Percentiles rank a stretch among this genome's conserved stretches.
These are phyloP conservation scores for Epichloe brachyelytri DNA, from an alignment of 2,329 filamentous ascomycete genomes.

Conservation along the genomic window DNA sequence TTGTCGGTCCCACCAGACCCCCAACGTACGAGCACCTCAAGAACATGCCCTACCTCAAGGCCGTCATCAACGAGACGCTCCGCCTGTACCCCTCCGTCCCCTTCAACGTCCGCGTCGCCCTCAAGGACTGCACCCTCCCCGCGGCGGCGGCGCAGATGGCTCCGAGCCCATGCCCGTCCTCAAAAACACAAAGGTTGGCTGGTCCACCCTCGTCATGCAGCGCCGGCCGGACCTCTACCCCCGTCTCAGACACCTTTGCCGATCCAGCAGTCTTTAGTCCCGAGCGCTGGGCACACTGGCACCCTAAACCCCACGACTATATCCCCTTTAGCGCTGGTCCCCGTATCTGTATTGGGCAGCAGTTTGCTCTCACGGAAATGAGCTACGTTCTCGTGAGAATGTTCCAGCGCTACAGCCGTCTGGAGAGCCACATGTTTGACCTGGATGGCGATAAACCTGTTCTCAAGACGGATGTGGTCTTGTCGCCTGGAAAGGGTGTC, in stretches of 20 bases:
- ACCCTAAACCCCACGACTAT: constrained; percentile 39
- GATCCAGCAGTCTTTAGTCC: constrained; percentile 31
- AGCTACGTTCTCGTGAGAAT: constrained; percentile 56
- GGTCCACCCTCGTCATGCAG: constrained; percentile 40
- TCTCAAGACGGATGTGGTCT: constrained; percentile 46
- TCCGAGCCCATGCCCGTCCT: constrained; percentile 28
- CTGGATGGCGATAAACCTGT: constrained; percentile 40
- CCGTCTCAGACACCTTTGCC: constrained; percentile 23
- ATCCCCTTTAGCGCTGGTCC: constrained; percentile 41
- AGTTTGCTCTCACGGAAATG: constrained; percentile 48
- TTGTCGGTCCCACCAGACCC: constrained; percentile 47
- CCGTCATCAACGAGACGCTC: constrained; percentile 64
- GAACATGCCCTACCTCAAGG: constrained; percentile 70
- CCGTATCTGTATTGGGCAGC: constrained; percentile 43
- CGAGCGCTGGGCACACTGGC: constrained; percentile 38
- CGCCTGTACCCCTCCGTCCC: constrained; percentile 68
- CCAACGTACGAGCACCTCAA: constrained; percentile 75
- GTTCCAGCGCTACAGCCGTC: constrained; percentile 56
- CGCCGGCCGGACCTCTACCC: constrained; percentile 34
- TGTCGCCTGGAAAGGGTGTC: constrained; percentile 47
- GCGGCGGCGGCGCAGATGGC: constrained; percentile 45
- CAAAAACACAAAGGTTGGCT: constrained; percentile 32
- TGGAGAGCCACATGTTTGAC: constrained; percentile 44
- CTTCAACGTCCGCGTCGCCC: constrained; percentile 62
- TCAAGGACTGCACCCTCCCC: constrained; percentile 60